Base-by-base conservation (phyloP, 2,329 filamentous ascomycete species). In the Escovopsis weberi region DNA sequence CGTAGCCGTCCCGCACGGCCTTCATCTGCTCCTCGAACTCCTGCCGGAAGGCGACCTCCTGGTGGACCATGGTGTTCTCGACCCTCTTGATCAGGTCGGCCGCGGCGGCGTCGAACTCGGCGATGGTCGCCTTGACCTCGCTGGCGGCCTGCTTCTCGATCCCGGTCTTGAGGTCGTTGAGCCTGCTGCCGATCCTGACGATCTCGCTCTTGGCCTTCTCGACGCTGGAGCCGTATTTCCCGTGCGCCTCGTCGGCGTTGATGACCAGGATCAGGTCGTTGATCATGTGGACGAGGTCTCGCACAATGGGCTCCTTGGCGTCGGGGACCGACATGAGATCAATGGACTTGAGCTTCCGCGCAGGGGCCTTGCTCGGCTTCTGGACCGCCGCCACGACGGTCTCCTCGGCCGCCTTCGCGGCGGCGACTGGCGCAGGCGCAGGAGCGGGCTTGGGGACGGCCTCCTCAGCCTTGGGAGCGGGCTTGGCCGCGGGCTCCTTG, bases 231-330 rank as follows among this genome's bases (percentile, higher is more conserved):
- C 77, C 78, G 64, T 91, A 94, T 61, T 82, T 86, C 51, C 73
- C 73, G 48, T 81, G 76, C 44, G 85, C 77, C 47, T 81, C 77
- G 59, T 94, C 89, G 45, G 84, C 83, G 61, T 95, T 94, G 59
- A 95, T 80, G 38, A 93, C 85, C 8, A 85, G 80, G 57, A 98
- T 94, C 54, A 98, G 82, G 61, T 94, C 86, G 65, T 98, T 98
- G 53, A 98, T 74, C 66, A 94, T 89, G 66, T 85, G 89, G 46
- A 94, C 86, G 6, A 98, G 71, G 55, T 96, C 86, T 63, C 95
- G 87, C 19, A 96, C 84, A 33, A 94, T 74, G 26, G 85, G 84
- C 59, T 96, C 89, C 46, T 80, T 77, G 42, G 83, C 85, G 53
- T 86, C 75, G 42, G 76, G 72, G 23, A 93, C 74, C 40, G 74